Percentiles rank a stretch among this genome's conserved stretches.
Conservation (phyloP, 2,329 filamentous ascomycete genomes). For the Aspergillus ruber region DNA sequence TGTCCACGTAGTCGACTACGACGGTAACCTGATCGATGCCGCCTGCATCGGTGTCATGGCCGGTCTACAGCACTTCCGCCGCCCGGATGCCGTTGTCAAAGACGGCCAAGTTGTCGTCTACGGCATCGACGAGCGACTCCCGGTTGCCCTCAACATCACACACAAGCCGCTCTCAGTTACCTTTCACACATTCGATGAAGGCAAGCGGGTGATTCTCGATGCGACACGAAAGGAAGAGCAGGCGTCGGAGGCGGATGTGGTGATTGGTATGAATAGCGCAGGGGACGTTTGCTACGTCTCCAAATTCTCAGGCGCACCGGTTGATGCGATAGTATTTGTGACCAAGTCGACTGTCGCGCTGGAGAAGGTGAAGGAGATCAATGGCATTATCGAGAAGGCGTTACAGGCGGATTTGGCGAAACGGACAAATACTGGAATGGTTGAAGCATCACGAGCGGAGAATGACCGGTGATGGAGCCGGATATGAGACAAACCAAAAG, state of each 20-base stretch:
- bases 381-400: conserved; percentile 63
- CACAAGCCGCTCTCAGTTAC: conserved; percentile 90
- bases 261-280: conserved; percentile 79
- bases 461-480: conserved; percentile 62
- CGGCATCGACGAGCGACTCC: conserved; percentile 76
- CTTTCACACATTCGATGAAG: conserved; percentile 67
- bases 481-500: neutral
- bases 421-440: conserved; percentile 60
- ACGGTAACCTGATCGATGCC: conserved; percentile 82
- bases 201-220: conserved; percentile 39
- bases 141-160: conserved; percentile 81
- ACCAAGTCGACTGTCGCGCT: conserved; percentile 69
- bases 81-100: conserved; percentile 81
- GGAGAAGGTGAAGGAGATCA: conserved; percentile 73
- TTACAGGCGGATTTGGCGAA: conserved; percentile 69
- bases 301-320: conserved; percentile 76
- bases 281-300: conserved; percentile 88
- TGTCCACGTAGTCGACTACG: conserved; percentile 83
- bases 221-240: conserved; percentile 46
- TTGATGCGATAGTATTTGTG: conserved; percentile 73
- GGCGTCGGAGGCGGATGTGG: conserved; percentile 59
- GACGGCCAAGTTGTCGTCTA: conserved; percentile 81
- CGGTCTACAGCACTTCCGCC: conserved; percentile 81
- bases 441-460: conserved; percentile 75
- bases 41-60: conserved; percentile 82